phyloP scores from a whole-genome alignment of 371 early-diverging fungal genomes.

The Mortierella sp. region DNA sequence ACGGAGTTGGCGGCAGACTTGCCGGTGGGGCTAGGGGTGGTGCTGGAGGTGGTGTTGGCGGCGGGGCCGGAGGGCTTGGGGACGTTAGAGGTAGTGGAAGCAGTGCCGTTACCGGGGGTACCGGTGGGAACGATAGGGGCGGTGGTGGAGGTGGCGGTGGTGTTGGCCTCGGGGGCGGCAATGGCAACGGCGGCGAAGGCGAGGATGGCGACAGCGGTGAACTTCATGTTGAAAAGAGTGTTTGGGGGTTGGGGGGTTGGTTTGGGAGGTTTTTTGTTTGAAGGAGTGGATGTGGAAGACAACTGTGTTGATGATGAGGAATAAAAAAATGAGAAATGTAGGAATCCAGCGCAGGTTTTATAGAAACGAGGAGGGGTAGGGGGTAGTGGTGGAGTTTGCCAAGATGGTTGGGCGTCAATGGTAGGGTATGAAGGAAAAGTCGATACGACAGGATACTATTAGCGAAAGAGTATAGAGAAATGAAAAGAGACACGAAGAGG shows the following conservation, averaged over 20 bases:
- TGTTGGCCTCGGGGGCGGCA: not conserved
- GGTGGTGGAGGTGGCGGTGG: not conserved
- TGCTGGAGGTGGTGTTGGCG: not conserved
- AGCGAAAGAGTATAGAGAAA: not conserved
- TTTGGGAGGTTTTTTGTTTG: not conserved
- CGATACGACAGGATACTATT: too few species aligned
- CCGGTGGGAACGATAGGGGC: not conserved
- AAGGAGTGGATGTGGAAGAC: slow-evolving; percentile 11
- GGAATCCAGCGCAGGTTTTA: not conserved
- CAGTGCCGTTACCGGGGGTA: not conserved
- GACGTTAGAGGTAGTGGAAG: not conserved
- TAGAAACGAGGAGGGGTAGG: not conserved
- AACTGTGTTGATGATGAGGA: slow-evolving; percentile 7
- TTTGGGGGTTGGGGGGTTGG: not conserved
- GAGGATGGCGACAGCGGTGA: not conserved
- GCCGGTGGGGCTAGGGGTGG: slow-evolving; percentile 2
- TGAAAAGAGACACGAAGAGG: not conserved
- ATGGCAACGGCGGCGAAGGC: not conserved
- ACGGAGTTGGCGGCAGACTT: slow-evolving; percentile 18
- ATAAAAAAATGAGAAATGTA: not conserved
- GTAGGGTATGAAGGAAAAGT: not conserved
- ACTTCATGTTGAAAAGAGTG: not conserved
- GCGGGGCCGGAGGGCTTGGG: slow-evolving; percentile 11
- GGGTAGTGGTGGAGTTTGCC: not conserved
- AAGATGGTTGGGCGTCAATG: not conserved